Conservation (phyloP, 495 filamentous ascomycete species). For the Venustampulla echinocandica region DNA sequence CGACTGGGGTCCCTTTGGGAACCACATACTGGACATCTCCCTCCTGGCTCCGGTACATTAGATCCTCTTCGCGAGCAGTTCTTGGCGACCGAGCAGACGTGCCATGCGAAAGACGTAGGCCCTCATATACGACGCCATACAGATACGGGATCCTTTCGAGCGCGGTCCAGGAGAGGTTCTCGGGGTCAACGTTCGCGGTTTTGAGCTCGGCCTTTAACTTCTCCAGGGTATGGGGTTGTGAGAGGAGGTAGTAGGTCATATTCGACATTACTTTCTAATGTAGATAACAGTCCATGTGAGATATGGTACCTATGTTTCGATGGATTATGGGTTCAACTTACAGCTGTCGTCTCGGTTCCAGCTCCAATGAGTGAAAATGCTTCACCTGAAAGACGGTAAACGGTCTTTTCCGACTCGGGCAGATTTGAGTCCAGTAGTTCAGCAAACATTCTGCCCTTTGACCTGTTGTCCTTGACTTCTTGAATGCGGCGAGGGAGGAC, state of each 20-base stretch:
- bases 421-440: too few relatives aligned
- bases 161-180: slow-evolving; percentile 14
- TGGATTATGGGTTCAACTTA: too few relatives aligned
- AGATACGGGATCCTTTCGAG: slow-evolving; percentile 40
- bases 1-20: slow-evolving; percentile 33
- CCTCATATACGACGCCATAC: slow-evolving; percentile 35
- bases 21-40: slow-evolving; percentile 25
- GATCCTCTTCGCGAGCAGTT: slow-evolving; percentile 26
- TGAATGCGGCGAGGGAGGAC: too few relatives aligned
- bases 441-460: too few relatives aligned
- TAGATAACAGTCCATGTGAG: too few relatives aligned
- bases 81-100: slow-evolving; percentile 25
- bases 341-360: slow-evolving; percentile 24
- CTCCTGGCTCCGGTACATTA: slow-evolving; percentile 3
- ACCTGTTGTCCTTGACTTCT: too few relatives aligned
- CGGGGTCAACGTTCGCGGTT: slow-evolving; percentile 15
- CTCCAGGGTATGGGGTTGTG: slow-evolving; percentile 18
- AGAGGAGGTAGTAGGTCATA: slow-evolving; percentile 28
- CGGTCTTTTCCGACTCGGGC: slow-evolving; percentile 28
- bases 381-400: slow-evolving; percentile 24
- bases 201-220: slow-evolving; percentile 26
- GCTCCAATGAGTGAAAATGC: slow-evolving; percentile 24
- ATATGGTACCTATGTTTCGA: too few relatives aligned
- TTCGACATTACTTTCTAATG: too few relatives aligned
- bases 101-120: slow-evolving; percentile 34